Percentiles rank a stretch among this genome's conserved stretches.
Evolutionary conservation across 2,329 filamentous ascomycete species (phyloP).

Genomic region (Neofusicoccum parvum): DNA sequence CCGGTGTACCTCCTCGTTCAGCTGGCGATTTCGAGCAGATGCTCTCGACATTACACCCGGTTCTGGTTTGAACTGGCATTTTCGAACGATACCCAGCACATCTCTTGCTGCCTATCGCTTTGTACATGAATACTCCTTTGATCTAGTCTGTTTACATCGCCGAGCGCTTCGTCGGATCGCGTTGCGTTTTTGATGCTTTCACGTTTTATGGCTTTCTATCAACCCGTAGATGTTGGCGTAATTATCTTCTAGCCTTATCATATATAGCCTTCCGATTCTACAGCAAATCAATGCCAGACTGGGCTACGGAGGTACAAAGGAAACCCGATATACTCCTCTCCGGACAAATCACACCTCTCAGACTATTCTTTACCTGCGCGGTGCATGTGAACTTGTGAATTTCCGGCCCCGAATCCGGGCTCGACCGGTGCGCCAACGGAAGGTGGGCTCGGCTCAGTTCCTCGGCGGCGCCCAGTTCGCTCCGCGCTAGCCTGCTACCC

Average conservation of each 20-base stretch:
- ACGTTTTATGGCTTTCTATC: conserved; percentile 1
- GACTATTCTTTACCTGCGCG: neutral
- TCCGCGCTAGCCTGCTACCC: no score
- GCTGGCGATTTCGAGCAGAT: conserved; percentile 9
- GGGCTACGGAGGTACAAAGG: neutral
- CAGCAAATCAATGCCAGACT: neutral
- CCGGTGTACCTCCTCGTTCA: neutral
- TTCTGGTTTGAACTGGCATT: neutral
- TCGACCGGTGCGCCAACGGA: no score
- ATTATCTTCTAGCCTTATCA: conserved; percentile 2
- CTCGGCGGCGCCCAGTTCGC: no score
- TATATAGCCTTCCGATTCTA: neutral
- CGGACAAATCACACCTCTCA: neutral
- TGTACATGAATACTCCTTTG: conserved; percentile 1
- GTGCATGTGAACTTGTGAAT: no score
- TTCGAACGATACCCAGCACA: conserved; percentile 13
- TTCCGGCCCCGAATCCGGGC: no score
- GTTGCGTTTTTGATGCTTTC: conserved; percentile 7
- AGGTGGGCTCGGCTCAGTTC: no score
- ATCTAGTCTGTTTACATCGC: neutral
- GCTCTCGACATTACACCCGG: neutral
- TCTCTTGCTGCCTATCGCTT: conserved; percentile 4
- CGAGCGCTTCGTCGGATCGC: neutral
- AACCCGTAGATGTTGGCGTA: conserved; percentile 8
- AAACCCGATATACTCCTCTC: neutral